Evolutionary conservation across 192 early-diverging fungal genomes (phyloP), one percentile per base, ranked within the genome.

Genomic region (Backusella circina): DNA sequence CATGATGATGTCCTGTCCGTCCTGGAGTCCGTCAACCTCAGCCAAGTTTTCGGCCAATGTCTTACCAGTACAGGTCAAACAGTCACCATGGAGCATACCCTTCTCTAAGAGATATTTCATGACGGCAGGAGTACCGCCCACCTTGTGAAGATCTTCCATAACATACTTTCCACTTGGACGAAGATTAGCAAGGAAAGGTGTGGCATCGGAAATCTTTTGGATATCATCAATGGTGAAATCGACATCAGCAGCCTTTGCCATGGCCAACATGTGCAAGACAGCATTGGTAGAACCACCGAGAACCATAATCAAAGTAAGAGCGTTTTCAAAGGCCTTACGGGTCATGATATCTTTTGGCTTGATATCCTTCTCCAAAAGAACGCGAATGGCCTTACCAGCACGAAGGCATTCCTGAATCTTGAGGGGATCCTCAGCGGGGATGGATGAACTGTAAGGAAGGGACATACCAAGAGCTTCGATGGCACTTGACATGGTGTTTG

Each of bases 81-180:
- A 89, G 75, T 95, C 93, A 65, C 96, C 96, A 80, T 98, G 87
- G 51, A 99, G 83, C 66, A 93, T 79, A 28, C 92, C 91, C 77
- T 97, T 91, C 37, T 90, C 84, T 71, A 97, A 79, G 30, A 99
- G 89, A 83, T 96, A 97, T 85, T 98, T 98, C 75, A 98, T 86
- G 44, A 99, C 91, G 28, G 96, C 92, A 16, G 98, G 98, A 1
- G 93, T 95, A 71, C 98, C 98, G 61, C 98, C 98, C 66, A 98
- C 90, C 6, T 80, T 69, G 81, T 95, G 95, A 51, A 99, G 80
- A 79, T 99, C 98, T 77, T 94, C 96, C 94, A 99, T 98, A 16
- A 99, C 95, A 80, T 95, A 99, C 81, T 96, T 95, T 67, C 98
- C 98, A 86, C 92, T 93, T 77, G 98, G 98, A 84, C 97, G 95